These are phyloP conservation scores for Orbilia quercus DNA, from an alignment of 2,329 filamentous ascomycete species.

Conservation along the genomic window DNA sequence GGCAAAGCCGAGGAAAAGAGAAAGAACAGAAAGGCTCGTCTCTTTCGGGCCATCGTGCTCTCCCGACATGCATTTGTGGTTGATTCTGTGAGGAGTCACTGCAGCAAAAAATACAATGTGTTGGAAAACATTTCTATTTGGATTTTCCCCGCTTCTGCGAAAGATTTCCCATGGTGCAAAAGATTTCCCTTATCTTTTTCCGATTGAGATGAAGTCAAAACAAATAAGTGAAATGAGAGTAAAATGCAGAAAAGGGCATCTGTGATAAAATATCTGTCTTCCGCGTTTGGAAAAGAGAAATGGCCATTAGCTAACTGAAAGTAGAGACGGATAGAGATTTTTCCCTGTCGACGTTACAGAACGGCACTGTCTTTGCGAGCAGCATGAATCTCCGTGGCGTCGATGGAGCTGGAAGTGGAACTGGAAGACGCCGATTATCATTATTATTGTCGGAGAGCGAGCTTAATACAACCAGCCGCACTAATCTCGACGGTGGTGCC, in stretches of 20 bases:
- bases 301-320: slow-evolving; percentile 1
- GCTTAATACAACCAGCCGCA: slow-evolving; percentile 24
- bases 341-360: slow-evolving; percentile 52
- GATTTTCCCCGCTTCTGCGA: not conserved
- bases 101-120: not conserved
- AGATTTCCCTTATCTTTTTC: slow-evolving; percentile 6
- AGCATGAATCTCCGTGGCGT: slow-evolving; percentile 20
- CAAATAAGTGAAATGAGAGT: slow-evolving; percentile 1
- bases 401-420: not conserved
- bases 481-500: not conserved
- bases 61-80: not conserved
- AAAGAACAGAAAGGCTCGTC: not conserved
- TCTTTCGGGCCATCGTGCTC: not conserved
- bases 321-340: slow-evolving; percentile 45
- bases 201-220: not conserved
- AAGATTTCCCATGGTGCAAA: not conserved
- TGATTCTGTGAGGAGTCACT: not conserved
- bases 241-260: not conserved
- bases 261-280: not conserved
- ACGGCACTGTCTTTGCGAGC: slow-evolving; percentile 34
- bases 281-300: not conserved
- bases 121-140: not conserved
- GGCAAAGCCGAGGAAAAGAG: slow-evolving; percentile 9
- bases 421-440: too few relatives aligned
- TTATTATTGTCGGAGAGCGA: not conserved